These are phyloP conservation scores for Grosmannia penicillata DNA, from an alignment of 2,329 filamentous ascomycete genomes.

Conservation along the genomic window DNA sequence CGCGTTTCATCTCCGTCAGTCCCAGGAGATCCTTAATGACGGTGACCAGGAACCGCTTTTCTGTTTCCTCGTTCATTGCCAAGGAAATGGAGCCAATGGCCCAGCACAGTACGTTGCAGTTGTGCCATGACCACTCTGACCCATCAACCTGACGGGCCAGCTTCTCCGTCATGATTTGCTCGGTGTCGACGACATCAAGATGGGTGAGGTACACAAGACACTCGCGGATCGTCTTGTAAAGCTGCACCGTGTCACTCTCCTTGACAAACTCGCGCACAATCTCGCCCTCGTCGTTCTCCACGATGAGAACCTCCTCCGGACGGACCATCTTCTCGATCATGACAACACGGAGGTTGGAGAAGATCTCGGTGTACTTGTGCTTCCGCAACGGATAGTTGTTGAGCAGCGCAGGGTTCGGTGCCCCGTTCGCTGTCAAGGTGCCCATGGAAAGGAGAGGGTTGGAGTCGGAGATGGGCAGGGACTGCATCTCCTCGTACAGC, in stretches of 20 bases:
- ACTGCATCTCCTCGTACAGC: conserved; percentile 97
- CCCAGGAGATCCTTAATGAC: conserved; percentile 97
- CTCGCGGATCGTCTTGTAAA: conserved; percentile 97
- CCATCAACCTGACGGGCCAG: conserved; percentile 89
- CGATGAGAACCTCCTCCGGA: conserved; percentile 92
- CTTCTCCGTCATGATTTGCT: conserved; percentile 99
- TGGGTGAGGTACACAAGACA: conserved; percentile 96
- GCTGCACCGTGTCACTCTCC: conserved; percentile 95
- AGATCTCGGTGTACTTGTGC: conserved; percentile 91
- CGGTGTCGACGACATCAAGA: conserved; percentile 91
- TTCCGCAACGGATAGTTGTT: conserved; percentile 88
- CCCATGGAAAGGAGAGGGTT: conserved; percentile 79
- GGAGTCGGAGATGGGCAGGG: conserved; percentile 72
- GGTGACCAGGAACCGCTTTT: conserved; percentile 95
- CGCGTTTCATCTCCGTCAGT: conserved; percentile 96
- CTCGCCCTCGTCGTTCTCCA: conserved; percentile 98
- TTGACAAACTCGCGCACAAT: conserved; percentile 99
- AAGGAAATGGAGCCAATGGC: conserved; percentile 97
- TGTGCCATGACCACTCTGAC: conserved; percentile 96
- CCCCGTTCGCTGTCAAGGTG: conserved; percentile 62
- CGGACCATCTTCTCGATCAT: conserved; percentile 99
- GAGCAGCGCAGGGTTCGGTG: conserved; percentile 70
- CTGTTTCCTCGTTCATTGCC: conserved; percentile 98
- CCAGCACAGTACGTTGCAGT: conserved; percentile 99
- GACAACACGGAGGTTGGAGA: conserved; percentile 86